Percentiles rank a stretch among this genome's conserved stretches.
Conservation (phyloP, 768 basidiomycete genomes). For the Trametes elegans region DNA sequence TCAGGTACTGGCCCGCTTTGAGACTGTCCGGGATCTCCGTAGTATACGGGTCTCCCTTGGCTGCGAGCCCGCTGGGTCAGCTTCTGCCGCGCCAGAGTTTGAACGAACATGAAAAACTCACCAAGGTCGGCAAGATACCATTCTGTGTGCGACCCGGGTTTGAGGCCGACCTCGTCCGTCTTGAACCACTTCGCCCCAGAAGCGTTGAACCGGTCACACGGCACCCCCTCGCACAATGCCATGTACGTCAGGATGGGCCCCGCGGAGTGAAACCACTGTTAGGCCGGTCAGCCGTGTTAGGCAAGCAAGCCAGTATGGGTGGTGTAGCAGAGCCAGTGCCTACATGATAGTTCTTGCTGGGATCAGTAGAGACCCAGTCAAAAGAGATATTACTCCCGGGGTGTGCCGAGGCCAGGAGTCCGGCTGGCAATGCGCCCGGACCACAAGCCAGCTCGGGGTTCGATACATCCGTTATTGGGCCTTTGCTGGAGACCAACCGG, state of each 20-base stretch:
- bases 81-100: background rate
- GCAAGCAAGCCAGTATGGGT: background rate
- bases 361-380: constrained; percentile 48
- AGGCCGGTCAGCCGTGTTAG: background rate
- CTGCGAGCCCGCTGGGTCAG: background rate
- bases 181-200: constrained; percentile 68
- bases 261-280: constrained; percentile 51
- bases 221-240: constrained; percentile 51
- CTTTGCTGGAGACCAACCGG: constrained; percentile 38
- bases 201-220: constrained; percentile 61
- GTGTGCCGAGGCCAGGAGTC: constrained; percentile 47
- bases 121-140: background rate
- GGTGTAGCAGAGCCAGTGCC: background rate
- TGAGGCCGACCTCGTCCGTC: constrained; percentile 30
- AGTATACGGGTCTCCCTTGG: background rate
- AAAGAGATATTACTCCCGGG: constrained; percentile 55
- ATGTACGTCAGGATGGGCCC: constrained; percentile 78
- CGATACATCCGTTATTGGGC: constrained; percentile 49
- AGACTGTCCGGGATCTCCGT: constrained; percentile 34
- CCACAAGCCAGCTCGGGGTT: constrained; percentile 61
- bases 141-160: constrained; percentile 7
- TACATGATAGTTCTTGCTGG: constrained; percentile 8
- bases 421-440: constrained; percentile 42
- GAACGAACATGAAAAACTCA: background rate
- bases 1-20: constrained; percentile 66